Evolutionary conservation across 1,284 basidiomycete species (phyloP), one percentile per base, ranked within the genome.

Genomic region (Pholiota adiposa): DNA sequence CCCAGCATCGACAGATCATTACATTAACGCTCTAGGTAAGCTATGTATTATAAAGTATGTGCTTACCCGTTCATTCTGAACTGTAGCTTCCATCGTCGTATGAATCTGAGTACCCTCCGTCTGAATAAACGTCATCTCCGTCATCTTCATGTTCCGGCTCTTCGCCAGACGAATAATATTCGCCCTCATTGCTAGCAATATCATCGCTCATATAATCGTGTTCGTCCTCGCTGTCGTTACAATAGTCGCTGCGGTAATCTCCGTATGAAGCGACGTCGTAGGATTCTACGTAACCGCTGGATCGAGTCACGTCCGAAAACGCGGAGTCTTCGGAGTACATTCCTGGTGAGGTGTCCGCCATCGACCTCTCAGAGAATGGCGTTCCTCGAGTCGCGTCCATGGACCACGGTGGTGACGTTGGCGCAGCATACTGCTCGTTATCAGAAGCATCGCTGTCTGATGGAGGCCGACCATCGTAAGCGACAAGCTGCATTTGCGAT

Each of bases 191-290:
- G 44, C 65, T 65, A 4, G 60, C 66, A 27, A 63, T 53, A n/a
- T 61, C 67, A 27, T 65, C 64, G 54, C 65, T 65, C 63, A 65
- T 65, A 44, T 61, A 63, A 19, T 61, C 63, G 12, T 57, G 51
- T 36, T 56, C 61, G 19, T 59, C 60, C 41, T 61, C 59, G 34
- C 51, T 55, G 27, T 54, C 55, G 41, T 27, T 46, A 56, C 62
- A 46, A 46, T 60, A 60, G 29, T 40, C 34, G 14, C 40, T 31
- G 33, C 60, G 54, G 14, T 59, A 59, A 14, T 51, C 52, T 1
- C 53, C 57, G 49, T 56, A 41, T 19, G 62, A 59, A 21, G 46
- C 44, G n/a, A 57, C 51, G 21, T 63, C 56, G 44, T 60, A 63
- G 23, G 63, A 61, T 16, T 62, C 63, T 27, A 38, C 61, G 49